Evolutionary conservation across 1,139 yeast genomes (phyloP), one percentile per base, ranked within the genome.

Genomic region (Blastobotrys proliferans): DNA sequence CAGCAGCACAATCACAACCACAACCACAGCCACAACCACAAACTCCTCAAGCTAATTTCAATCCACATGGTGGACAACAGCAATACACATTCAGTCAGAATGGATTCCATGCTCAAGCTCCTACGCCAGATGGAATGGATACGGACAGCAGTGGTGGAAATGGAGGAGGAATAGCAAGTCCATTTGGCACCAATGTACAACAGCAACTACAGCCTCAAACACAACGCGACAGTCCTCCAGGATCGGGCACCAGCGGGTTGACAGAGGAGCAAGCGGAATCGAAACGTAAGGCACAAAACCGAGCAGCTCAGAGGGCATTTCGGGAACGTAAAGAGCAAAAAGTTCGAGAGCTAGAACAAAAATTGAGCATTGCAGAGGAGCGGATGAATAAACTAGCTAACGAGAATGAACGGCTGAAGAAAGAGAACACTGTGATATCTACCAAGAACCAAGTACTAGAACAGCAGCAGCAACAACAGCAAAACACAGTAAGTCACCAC

Each of bases 301-400:
- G 96, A 55, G 94, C 92, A 4, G 95, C 95, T 0, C 96, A 86
- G 64, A 70, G 92, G 52, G 95, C 95, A 1, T 86, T 86, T 64
- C 71, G 96, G 51, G 94, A 85, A 61, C 76, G 95, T 40, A 84
- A 85, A 60, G 94, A 85, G 60, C 76, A 79, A 43, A 77, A 77
- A 53, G 66, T 86, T 47, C 81, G 81, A 55, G 88, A 81, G 51
- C 69, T 86, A 40, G 83, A 83, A 54, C 67, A 66, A 3, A 79
- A 79, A 57, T 65, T 86, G 49, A 64, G 68, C 28, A 70, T 73
- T 49, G 76, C 84, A 35, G 92, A 86, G 59, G 65, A 62, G 33
- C 83, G 81, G 53, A 75, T 79, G 46, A 70, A 69, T 40, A 64
- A 66, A 37, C 63, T 86, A 37, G 52, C 69, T 46, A 68, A 67